Percentiles rank a stretch among this genome's conserved stretches.
Evolutionary conservation across 2,329 filamentous ascomycete genomes (phyloP).

Genomic region (Volutella citrinella): DNA sequence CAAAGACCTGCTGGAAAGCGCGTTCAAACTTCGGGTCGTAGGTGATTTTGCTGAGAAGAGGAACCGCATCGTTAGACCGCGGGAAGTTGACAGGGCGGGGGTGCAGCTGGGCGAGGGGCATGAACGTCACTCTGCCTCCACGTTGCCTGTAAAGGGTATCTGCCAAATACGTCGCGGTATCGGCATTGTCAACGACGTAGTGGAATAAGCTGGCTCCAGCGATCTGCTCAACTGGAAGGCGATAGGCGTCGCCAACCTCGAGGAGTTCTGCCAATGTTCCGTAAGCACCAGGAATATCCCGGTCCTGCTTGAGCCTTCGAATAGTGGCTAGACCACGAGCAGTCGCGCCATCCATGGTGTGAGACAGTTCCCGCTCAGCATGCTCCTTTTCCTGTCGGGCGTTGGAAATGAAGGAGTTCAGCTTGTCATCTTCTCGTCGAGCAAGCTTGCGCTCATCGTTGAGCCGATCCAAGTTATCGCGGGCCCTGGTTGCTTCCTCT

Average conservation of each 20-base stretch:
- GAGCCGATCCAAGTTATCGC: slow-evolving; percentile 74
- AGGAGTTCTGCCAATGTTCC: slow-evolving; percentile 93
- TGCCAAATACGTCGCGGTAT: slow-evolving; percentile 78
- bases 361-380: slow-evolving; percentile 73
- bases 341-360: slow-evolving; percentile 87
- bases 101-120: slow-evolving; percentile 82
- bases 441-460: slow-evolving; percentile 85
- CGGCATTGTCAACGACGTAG: slow-evolving; percentile 89
- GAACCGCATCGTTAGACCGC: slow-evolving; percentile 80
- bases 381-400: slow-evolving; percentile 73
- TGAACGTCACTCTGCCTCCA: slow-evolving; percentile 87
- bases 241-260: slow-evolving; percentile 78
- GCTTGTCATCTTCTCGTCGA: slow-evolving; percentile 83
- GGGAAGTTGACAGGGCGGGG: slow-evolving; percentile 73
- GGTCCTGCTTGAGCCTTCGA: slow-evolving; percentile 74
- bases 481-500: slow-evolving; percentile 72
- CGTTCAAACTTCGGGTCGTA: slow-evolving; percentile 76
- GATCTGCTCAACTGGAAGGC: slow-evolving; percentile 87
- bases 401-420: slow-evolving; percentile 73
- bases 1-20: slow-evolving; percentile 93
- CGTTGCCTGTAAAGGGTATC: slow-evolving; percentile 75
- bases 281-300: slow-evolving; percentile 81
- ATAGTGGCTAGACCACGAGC: slow-evolving; percentile 85
- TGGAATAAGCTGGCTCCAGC: slow-evolving; percentile 92
- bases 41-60: slow-evolving; percentile 78